phyloP scores from a whole-genome alignment of 352 stramenopile species.

The Globisporangium radiosum region DNA sequence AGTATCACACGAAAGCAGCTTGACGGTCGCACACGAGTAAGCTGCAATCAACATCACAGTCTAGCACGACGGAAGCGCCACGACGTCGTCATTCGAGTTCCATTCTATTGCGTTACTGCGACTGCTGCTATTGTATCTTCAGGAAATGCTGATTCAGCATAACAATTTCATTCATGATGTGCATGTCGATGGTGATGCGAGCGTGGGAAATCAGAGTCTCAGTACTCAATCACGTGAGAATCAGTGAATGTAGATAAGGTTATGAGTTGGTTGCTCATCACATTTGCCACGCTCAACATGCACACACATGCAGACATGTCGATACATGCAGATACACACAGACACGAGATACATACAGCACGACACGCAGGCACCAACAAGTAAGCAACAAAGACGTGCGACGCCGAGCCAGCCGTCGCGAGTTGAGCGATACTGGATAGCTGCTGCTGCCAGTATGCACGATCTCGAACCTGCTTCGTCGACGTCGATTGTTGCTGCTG shows the following conservation, averaged over 20 bases:
- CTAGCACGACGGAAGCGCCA: too few relatives aligned
- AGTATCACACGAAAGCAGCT: too few relatives aligned
- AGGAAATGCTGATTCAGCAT: too few relatives aligned
- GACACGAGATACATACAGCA: not conserved
- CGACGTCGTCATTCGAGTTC: too few relatives aligned
- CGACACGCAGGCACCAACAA: not conserved
- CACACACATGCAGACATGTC: not conserved
- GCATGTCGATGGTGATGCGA: too few relatives aligned
- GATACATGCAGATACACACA: not conserved
- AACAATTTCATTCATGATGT: too few relatives aligned
- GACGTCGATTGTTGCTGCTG: constrained; percentile 1
- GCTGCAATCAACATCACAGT: too few relatives aligned
- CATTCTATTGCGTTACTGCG: too few relatives aligned
- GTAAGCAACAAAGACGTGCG: not conserved
- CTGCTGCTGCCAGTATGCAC: too few relatives aligned
- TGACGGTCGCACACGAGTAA: too few relatives aligned
- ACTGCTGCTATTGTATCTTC: too few relatives aligned
- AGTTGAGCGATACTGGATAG: not conserved
- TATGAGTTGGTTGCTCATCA: constrained; percentile 17
- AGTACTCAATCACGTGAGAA: constrained; percentile 13
- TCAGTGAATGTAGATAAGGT: constrained; percentile 70
- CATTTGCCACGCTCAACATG: constrained; percentile 3
- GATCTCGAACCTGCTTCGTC: not conserved
- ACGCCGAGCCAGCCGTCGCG: not conserved
- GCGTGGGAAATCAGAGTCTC: constrained; percentile 14